Percentiles rank a stretch among this genome's conserved stretches.
These are phyloP conservation scores for Plasmodium knowlesi DNA, from an alignment of 169 alveolate species.

Conservation along the genomic window DNA sequence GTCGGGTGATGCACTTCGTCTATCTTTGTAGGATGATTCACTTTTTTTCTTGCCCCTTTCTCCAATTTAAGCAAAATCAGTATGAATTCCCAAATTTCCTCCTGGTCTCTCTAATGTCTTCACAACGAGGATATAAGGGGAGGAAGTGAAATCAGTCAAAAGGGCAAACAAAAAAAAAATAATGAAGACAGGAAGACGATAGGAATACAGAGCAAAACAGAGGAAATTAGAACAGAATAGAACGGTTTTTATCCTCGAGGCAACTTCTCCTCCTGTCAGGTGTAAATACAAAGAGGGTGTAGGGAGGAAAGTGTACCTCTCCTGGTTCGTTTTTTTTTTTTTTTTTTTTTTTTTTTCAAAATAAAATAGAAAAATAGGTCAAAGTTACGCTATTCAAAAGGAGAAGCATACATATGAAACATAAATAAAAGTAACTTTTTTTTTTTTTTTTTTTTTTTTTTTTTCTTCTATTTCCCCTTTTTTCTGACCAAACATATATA, in stretches of 20 bases:
- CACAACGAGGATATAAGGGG: background rate
- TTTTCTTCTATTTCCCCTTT: background rate
- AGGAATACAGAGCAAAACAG: background rate
- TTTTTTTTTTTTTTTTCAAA: too few relatives aligned
- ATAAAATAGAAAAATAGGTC: background rate
- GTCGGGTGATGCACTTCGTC: background rate
- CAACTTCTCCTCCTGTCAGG: background rate
- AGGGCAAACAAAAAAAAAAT: background rate
- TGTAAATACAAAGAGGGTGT: background rate
- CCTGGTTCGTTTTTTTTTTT: background rate
- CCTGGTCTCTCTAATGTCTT: background rate
- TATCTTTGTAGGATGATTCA: background rate
- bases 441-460: background rate
- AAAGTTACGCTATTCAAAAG: background rate
- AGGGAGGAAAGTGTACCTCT: background rate
- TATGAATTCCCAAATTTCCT: background rate
- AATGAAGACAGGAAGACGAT: background rate
- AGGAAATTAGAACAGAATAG: background rate
- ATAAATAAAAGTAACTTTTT: background rate
- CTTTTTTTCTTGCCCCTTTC: background rate
- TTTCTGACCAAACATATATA: background rate
- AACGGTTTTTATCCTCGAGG: background rate
- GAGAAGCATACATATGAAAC: background rate
- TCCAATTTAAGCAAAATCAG: background rate
- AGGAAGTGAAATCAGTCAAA: background rate